Evolutionary conservation across 1,139 yeast genomes (phyloP), one percentile per base, ranked within the genome.

Genomic region (Scheffersomyces cryptocercus): DNA sequence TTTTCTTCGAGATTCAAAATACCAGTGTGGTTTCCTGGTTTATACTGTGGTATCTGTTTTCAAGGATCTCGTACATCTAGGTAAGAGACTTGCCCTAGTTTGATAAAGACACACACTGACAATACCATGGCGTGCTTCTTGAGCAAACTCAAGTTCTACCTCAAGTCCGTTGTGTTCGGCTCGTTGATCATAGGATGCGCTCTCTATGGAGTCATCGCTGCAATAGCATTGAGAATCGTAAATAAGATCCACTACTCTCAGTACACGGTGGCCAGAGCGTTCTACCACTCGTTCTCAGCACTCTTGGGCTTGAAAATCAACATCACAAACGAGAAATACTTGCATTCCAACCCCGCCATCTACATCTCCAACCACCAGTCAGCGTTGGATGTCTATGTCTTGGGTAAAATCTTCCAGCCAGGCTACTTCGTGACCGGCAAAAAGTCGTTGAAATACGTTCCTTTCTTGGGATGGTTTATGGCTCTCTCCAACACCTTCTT

Each of bases 401-500:
- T 93, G 55, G 98, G 96, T 16, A 81, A 77, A 53, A 65, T 88
- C 35, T 95, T 95, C 74, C 96, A 96, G 44, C 83, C 83, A 35
- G 90, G 89, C 40, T 89, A 91, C 68, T 85, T 95, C 7, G 97
- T 95, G 38, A 93, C 99, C 2, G 95, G 97, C 33, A 93, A 93
- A 67, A 84, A 81, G 61, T 85, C 88, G 5, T 76, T 93, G 57
- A 84, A 87, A 58, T 89, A 81, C 59, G 74, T 88, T 38, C 99
- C 99, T n/a, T 79, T 95, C 58, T 74, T 93, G 54, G 99, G 99
- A 8, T 91, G 97, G 98, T 93, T 90, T 68, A 72, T 93, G 99
- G 61, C 82, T 24, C 77, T 90, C 15, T 84, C 95, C 50, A 97
- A 97, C 10, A 85, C 98, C 2, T 85, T 91, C 57, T 93, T 93